Base-by-base conservation (phyloP, 2,329 filamentous ascomycete genomes). In the Cryphonectria nitschkei region DNA sequence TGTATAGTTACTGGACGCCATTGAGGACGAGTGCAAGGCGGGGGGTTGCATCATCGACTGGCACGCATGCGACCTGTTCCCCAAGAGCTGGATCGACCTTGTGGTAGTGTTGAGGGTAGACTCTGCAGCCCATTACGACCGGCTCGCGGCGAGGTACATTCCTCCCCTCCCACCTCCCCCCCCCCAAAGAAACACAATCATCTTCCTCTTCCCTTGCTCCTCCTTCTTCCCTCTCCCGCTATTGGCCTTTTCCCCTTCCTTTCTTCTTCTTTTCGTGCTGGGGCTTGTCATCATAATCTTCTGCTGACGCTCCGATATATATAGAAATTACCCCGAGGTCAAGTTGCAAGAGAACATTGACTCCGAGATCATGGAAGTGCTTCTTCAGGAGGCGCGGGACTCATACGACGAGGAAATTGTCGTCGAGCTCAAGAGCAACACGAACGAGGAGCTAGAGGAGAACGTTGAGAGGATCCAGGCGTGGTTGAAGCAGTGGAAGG, bases 261-360 rank as follows among this genome's bases (percentile, higher is more conserved):
- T 16, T 13, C 43, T 26, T 3, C 13, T 9, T 8, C 19, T 46
- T 43, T 19, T 32, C 54, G 29, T 32, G 14, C 34, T 4, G 34
- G 4, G 7, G 34, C 60, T 41, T n/a, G 16, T 37, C 32, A 22
- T 8, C 32, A 14, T 60, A 41, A 41, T 3, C 13, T 26, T 9
- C 19, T 22, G 22, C 56, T 62, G 26, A 68, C 26, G 8, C 8
- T 37, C 7, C 9, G 56, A 34, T 7, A 39, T 0, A 39, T 29
- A 32, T 54, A 93, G 92, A 75, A 92, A 93, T 73, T 98, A 98
- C 80, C 86, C 89, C 73, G 93, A 96, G 78, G 86, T 88, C 73
- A 99, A 99, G 81, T 84, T 99, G 60, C 93, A 98, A 80, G 96
- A 98, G 81, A 99, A 99, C 79, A 84, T 99, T 72, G 96, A 99